Evolutionary conservation across 2,329 filamentous ascomycete genomes (phyloP).

Genomic region (Colletotrichum sp.): DNA sequence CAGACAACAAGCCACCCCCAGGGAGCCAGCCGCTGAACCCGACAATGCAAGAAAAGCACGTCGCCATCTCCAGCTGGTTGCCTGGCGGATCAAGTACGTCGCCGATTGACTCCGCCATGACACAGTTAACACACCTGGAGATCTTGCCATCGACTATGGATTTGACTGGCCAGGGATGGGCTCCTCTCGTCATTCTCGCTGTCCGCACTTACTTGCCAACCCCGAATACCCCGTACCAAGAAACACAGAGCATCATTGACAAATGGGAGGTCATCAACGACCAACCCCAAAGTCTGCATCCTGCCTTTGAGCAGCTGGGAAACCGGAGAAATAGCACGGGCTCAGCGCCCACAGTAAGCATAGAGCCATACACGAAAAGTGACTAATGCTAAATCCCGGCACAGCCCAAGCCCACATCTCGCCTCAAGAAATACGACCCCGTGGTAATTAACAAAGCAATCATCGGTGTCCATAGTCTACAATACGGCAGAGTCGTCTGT

Average conservation of each 20-base stretch:
- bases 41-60: constrained; percentile 57
- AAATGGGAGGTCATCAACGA: constrained; percentile 82
- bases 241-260: constrained; percentile 76
- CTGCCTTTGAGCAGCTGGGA: constrained; percentile 79
- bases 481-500: constrained; percentile 74
- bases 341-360: constrained; percentile 18
- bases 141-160: constrained; percentile 73
- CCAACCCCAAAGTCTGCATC: constrained; percentile 69
- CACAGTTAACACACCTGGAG: constrained; percentile 75
- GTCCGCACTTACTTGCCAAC: constrained; percentile 69
- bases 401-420: constrained; percentile 30
- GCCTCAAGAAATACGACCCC: constrained; percentile 70
- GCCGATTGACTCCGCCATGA: constrained; percentile 55
- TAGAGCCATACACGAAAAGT: not conserved
- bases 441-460: constrained; percentile 73
- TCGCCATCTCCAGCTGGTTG: constrained; percentile 64
- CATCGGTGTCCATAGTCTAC: constrained; percentile 70
- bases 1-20: constrained; percentile 58
- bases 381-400: constrained; percentile 20
- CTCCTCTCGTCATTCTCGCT: constrained; percentile 70
- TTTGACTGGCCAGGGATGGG: constrained; percentile 58
- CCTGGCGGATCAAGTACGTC: constrained; percentile 50
- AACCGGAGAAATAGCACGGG: constrained; percentile 60
- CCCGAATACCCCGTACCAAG: constrained; percentile 63
- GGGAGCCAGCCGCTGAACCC: constrained; percentile 54